These are phyloP conservation scores for Rugosomyces carneus DNA, from an alignment of 1,284 basidiomycete genomes.

Conservation along the genomic window DNA sequence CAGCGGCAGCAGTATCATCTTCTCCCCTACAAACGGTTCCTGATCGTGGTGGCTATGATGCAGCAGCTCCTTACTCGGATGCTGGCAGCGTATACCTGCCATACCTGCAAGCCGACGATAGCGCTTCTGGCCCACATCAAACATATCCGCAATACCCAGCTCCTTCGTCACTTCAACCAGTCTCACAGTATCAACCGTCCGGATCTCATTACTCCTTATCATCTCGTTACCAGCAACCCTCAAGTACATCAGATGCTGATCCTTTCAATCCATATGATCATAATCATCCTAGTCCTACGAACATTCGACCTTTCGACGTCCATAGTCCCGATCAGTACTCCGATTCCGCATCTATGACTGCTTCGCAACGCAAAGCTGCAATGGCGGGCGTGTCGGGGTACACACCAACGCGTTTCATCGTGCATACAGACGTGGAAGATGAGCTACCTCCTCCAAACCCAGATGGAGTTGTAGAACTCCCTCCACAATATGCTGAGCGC, in stretches of 20 bases:
- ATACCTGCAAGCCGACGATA: conserved; percentile 13
- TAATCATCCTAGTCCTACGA: conserved; percentile 9
- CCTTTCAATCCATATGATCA: conserved; percentile 21
- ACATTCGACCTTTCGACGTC: conserved; percentile 16
- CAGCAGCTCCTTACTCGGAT: conserved; percentile 27
- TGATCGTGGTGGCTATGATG: conserved; percentile 10
- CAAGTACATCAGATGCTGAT: conserved; percentile 19
- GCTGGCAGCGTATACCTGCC: conserved; percentile 6
- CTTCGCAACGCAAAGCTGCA: conserved; percentile 44
- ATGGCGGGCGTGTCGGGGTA: conserved; percentile 39
- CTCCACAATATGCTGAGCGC: conserved; percentile 64
- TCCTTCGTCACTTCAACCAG: conserved; percentile 10
- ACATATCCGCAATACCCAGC: conserved; percentile 18
- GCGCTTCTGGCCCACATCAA: conserved; percentile 10
- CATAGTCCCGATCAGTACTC: conserved; percentile 16
- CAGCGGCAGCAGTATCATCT: conserved; percentile 9
- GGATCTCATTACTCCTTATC: conserved; percentile 19
- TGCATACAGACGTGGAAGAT: conserved; percentile 70
- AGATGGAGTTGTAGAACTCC: conserved; percentile 63
- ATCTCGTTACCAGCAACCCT: conserved; percentile 17
- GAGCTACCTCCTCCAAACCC: conserved; percentile 36
- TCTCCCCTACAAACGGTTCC: conserved; percentile 11
- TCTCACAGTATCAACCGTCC: conserved; percentile 9
- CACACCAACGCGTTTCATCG: conserved; percentile 49
- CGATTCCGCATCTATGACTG: conserved; percentile 24